These are phyloP conservation scores for Pleurozium schreberi DNA, from an alignment of 225 moss, liverwort and hornwort genomes.

Conservation along the genomic window DNA sequence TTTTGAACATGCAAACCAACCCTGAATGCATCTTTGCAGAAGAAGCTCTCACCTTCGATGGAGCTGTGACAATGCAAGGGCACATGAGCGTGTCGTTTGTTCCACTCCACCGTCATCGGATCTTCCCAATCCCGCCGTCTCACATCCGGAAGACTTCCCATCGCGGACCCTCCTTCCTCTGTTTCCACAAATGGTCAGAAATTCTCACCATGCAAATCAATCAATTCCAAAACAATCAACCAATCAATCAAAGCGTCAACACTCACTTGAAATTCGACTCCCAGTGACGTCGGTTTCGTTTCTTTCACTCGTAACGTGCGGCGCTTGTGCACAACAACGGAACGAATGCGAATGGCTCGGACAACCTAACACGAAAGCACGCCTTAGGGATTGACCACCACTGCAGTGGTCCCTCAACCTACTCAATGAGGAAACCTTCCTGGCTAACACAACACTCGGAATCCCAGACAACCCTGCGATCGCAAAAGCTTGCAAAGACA, in stretches of 20 bases:
- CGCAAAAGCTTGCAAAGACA: slow-evolving; percentile 32
- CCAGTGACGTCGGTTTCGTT: neutral
- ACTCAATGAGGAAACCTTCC: neutral
- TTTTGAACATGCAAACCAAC: neutral
- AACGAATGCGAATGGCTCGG: neutral
- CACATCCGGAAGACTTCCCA: slow-evolving; percentile 19
- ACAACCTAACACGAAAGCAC: neutral
- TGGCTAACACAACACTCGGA: neutral
- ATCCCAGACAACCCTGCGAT: slow-evolving; percentile 9
- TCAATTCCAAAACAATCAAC: neutral
- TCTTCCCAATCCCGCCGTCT: slow-evolving; percentile 89
- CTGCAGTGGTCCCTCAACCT: neutral
- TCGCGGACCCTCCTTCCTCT: slow-evolving; percentile 1
- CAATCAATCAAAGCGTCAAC: neutral
- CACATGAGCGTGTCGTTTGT: slow-evolving; percentile 71
- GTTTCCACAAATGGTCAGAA: neutral
- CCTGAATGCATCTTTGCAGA: neutral
- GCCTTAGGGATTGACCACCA: neutral
- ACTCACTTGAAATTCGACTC: slow-evolving; percentile 10
- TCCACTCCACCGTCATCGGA: slow-evolving; percentile 85
- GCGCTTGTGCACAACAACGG: neutral
- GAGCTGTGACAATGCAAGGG: slow-evolving; percentile 70
- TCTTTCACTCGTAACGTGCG: neutral
- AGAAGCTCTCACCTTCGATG: slow-evolving; percentile 49
- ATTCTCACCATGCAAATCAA: neutral